Base-by-base conservation (phyloP, 371 early-diverging fungal genomes). In the Conidiobolus incongruus region DNA sequence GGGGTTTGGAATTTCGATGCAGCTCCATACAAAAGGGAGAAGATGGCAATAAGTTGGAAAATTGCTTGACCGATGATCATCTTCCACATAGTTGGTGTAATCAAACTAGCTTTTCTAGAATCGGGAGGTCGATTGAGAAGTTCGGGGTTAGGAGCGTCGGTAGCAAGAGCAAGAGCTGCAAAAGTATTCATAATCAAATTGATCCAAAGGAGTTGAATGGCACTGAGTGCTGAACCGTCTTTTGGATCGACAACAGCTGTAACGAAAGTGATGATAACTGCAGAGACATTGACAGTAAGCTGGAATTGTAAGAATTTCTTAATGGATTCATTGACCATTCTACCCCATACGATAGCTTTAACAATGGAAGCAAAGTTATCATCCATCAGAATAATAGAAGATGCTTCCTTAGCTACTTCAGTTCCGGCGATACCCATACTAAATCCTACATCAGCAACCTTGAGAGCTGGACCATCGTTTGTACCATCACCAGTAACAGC, bases 401-500 rank as follows among this genome's bases (percentile, higher is more conserved):
- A 82, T 0, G 95, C 93, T 56, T 90, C 88, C 58, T 90, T 88
- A 37, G 94, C 92, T 1, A 94, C 87, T 56, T 93, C 93, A 3
- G 96, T 93, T 38, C 98, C 96, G 31, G 84, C 65, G 52, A 93
- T 84, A 41, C 98, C 96, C 98, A 95, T 93, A 46, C 77, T 70
- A 60, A 94, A 94, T 11, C 96, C 98, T 43, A 97, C 87, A 59
- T 97, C 90, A 23, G 95, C 95, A 54, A 75, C 59, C 59, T 88
- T 88, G 35, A 96, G 71, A 2, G 94, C 52, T 19, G 93, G 94
- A 1, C 82, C 91, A 59, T 97, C 97, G 65, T 94, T 97, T 40
- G 95, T 88, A 36, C 94, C 97, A 61, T 94, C 95, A 40, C 94
- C 93, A 3, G 93, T 94, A 58, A 93, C 88, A 17, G 84, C 93